A percentile compares a stretch with the other conserved stretches of the same genome.
phyloP scores from a whole-genome alignment of 495 filamentous ascomycete genomes.

The Podospora pseudoanserina region DNA sequence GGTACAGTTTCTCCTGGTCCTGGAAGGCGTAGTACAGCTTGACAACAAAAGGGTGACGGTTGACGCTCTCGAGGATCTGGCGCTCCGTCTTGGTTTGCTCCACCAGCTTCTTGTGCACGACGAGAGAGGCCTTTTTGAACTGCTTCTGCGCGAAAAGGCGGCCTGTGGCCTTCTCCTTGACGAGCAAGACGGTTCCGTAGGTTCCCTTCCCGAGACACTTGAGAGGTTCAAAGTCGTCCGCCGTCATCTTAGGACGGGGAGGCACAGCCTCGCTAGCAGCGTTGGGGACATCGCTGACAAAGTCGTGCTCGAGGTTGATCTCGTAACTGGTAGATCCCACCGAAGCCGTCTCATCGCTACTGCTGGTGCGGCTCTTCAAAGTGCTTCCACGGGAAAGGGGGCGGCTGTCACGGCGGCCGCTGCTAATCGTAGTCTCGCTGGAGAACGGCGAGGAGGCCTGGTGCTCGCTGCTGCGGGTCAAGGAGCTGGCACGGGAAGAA shows the following conservation, averaged over 20 bases:
- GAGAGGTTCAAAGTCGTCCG: constrained; percentile 85
- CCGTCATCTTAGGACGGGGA: constrained; percentile 74
- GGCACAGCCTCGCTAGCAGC: constrained; percentile 30
- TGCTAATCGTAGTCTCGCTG: constrained; percentile 26
- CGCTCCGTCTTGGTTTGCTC: constrained; percentile 98
- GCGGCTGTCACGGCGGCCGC: constrained; percentile 23
- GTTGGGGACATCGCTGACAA: constrained; percentile 68
- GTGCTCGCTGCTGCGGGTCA: constrained; percentile 44
- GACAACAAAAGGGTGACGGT: constrained; percentile 92
- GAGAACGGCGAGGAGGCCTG: constrained; percentile 21
- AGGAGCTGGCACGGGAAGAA: constrained; percentile 43
- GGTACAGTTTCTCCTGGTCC: constrained; percentile 94
- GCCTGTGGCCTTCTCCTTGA: constrained; percentile 81
- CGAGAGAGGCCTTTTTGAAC: constrained; percentile 90
- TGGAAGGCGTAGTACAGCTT: constrained; percentile 98
- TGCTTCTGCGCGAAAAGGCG: constrained; percentile 97
- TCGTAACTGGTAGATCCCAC: constrained; percentile 66
- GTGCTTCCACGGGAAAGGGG: constrained; percentile 3
- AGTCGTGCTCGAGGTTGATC: constrained; percentile 82
- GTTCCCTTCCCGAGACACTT: constrained; percentile 95
- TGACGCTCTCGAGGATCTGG: constrained; percentile 88
- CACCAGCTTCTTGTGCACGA: constrained; percentile 86
- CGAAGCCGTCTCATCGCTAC: constrained; percentile 42
- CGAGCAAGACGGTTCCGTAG: constrained; percentile 88
- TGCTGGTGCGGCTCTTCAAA: constrained; percentile 27